Base-by-base conservation (phyloP, 495 filamentous ascomycete species). In the Penicillium bialowiezense region DNA sequence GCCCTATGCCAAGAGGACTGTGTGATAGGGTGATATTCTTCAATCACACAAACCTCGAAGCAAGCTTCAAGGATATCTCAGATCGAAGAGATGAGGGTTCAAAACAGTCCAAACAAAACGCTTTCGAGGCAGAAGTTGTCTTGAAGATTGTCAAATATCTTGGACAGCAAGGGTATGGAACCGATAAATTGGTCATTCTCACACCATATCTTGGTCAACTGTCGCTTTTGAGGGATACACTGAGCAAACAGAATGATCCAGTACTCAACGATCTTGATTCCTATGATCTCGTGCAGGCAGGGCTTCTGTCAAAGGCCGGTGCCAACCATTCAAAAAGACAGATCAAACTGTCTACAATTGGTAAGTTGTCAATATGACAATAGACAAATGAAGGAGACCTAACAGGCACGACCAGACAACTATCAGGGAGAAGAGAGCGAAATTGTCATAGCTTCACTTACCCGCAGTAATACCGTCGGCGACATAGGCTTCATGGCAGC, bases 361-460 rank as follows among this genome's bases (percentile, higher is more conserved):
- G 81, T 85, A 58, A 55, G 58, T n/a, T n/a, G n/a, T n/a, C n/a
- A n/a, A n/a, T n/a, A n/a, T n/a, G n/a, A n/a, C n/a, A n/a, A n/a
- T n/a, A n/a, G n/a, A n/a, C n/a, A n/a, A n/a, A n/a, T n/a, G n/a
- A n/a, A n/a, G n/a, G 51, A 14, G 1, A n/a, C 29, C 42, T 53
- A 9, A 54, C 40, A 20, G 14, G 14, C 8, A 29, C 19, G 42
- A 26, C 23, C 35, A 85, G 86, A 91, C 56, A 91, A 91, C 47
- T 92, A 85, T 50, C 88, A 91, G 62, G 88, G 88, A 3, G 87
- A 92, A 53, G 88, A 92, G 49, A 86, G 81, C 40, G 80, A 90
- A 5, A 86, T 90, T 20, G 85, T 91, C 1, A 73, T 92, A 28
- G 82, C 65, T 0, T 80, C 78, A 1, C 61, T 91, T 5, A 89